A percentile compares a stretch with the other conserved stretches of the same genome.
These are phyloP conservation scores for Debaryomyces subglobosus DNA, from an alignment of 1,139 yeast genomes.

Conservation along the genomic window DNA sequence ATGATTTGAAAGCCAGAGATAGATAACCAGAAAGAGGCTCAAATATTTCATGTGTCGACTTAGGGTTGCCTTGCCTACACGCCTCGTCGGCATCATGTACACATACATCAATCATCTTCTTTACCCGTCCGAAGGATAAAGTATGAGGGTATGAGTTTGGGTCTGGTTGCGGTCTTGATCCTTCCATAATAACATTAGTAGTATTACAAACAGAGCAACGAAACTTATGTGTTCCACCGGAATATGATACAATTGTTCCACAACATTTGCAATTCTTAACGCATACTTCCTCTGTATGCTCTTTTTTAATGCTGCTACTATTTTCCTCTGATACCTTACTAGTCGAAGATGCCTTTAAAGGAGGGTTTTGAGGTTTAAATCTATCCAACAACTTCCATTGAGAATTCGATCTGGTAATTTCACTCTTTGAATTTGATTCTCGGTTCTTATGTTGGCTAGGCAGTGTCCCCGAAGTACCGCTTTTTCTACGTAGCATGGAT, in stretches of 20 bases:
- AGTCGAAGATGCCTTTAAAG: not conserved
- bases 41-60: slow-evolving; percentile 42
- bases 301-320: slow-evolving; percentile 5
- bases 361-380: slow-evolving; percentile 16
- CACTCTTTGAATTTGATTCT: slow-evolving; percentile 1
- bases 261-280: slow-evolving; percentile 56
- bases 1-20: slow-evolving; percentile 42
- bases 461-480: slow-evolving; percentile 1
- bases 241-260: slow-evolving; percentile 57
- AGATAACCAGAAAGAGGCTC: slow-evolving; percentile 54
- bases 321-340: slow-evolving; percentile 11
- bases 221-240: slow-evolving; percentile 48
- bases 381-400: slow-evolving; percentile 29
- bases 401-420: slow-evolving; percentile 14
- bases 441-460: not conserved
- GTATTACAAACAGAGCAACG: slow-evolving; percentile 62
- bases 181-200: slow-evolving; percentile 35
- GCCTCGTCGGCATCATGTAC: slow-evolving; percentile 20
- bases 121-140: slow-evolving; percentile 31
- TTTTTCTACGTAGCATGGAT: slow-evolving; percentile 7
- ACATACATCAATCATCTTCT: slow-evolving; percentile 32
- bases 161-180: slow-evolving; percentile 9
- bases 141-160: slow-evolving; percentile 18
- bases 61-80: slow-evolving; percentile 12
- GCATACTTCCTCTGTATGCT: slow-evolving; percentile 9